phyloP scores from a whole-genome alignment of 192 early-diverging fungal genomes.

The Lobosporangium transversale region DNA sequence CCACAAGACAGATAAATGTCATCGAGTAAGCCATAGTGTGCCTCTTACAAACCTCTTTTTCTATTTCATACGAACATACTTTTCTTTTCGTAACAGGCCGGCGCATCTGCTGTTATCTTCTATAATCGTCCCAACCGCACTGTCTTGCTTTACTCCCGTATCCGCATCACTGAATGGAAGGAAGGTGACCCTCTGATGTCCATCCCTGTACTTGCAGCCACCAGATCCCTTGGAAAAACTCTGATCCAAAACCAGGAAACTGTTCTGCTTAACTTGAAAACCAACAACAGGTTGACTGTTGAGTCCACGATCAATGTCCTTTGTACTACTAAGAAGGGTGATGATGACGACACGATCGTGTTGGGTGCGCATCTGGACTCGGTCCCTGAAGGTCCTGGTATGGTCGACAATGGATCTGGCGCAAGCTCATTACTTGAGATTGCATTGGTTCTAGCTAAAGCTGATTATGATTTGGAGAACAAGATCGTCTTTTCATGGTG shows the following conservation, averaged over 20 bases:
- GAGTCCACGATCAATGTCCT: slow-evolving; percentile 72
- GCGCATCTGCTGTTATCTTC: slow-evolving; percentile 68
- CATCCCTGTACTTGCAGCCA: slow-evolving; percentile 68
- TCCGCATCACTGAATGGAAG: slow-evolving; percentile 69
- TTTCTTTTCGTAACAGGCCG: slow-evolving; percentile 23
- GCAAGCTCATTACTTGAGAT: slow-evolving; percentile 68
- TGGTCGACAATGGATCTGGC: slow-evolving; percentile 79
- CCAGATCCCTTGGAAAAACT: slow-evolving; percentile 64
- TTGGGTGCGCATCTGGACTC: slow-evolving; percentile 76
- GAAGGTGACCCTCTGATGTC: slow-evolving; percentile 70
- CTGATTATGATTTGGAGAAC: slow-evolving; percentile 57
- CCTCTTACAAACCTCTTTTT: no score
- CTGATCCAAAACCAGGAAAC: slow-evolving; percentile 43
- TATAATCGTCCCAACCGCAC: slow-evolving; percentile 59
- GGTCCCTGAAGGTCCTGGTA: slow-evolving; percentile 73
- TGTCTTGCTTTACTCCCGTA: slow-evolving; percentile 59
- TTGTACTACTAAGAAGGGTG: slow-evolving; percentile 60
- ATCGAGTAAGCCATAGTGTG: no score
- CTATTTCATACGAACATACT: no score
- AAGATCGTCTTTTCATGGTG: slow-evolving; percentile 79
- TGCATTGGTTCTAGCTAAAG: slow-evolving; percentile 59
- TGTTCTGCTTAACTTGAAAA: slow-evolving; percentile 56
- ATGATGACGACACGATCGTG: slow-evolving; percentile 61
- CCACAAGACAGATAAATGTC: no score
- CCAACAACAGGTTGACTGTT: slow-evolving; percentile 59